Evolutionary conservation across 805 yeast species (phyloP), one percentile per base, ranked within the genome.

Genomic region (Starmerella stigmatis): DNA sequence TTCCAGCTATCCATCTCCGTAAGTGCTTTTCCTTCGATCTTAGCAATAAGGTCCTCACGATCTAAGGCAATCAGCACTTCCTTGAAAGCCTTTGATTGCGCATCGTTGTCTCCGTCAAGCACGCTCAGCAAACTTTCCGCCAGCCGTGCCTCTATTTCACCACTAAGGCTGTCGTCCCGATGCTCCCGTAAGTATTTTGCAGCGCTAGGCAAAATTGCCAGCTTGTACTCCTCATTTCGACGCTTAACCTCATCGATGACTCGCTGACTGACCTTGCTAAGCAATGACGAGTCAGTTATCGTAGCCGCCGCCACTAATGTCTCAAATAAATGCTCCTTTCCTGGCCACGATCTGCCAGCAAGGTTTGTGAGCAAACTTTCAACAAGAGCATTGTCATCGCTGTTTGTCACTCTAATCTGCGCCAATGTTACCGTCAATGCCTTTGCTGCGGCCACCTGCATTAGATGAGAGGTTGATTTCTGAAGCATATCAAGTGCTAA

Each of bases 331-430:
- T 69, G 62, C 54, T 86, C 96, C 57, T 89, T 89, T 5, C 96
- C 97, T 13, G 71, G 70, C 92, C 95, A 89, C 9, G 89, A 74
- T 48, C 94, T 75, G 1, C 96, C 96, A 45, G 71, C 68, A 45
- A 78, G 69, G 0, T 94, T 76, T 23, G 70, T 71, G 15, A 82
- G 59, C 37, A 86, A 70, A 15, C 86, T 68, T 43, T 69, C 68
- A 0, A 94, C 94, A 44, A 83, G 73, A 1, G 76, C 74, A 58
- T 48, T 42, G 10, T 57, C 46, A 11, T 58, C 55, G 3, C 54
- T 58, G 26, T 67, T 69, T 10, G 53, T 47, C 7, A 53, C 57
- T 8, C n/a, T 3, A 2, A 31, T 31, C 23, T 31, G 39, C 0
- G 94, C 75, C 22, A 70, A 71, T 16, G 81, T 58, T 39, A 85